Evolutionary conservation across 2,329 filamentous ascomycete species (phyloP).

Genomic region (Botrytis squamosa): DNA sequence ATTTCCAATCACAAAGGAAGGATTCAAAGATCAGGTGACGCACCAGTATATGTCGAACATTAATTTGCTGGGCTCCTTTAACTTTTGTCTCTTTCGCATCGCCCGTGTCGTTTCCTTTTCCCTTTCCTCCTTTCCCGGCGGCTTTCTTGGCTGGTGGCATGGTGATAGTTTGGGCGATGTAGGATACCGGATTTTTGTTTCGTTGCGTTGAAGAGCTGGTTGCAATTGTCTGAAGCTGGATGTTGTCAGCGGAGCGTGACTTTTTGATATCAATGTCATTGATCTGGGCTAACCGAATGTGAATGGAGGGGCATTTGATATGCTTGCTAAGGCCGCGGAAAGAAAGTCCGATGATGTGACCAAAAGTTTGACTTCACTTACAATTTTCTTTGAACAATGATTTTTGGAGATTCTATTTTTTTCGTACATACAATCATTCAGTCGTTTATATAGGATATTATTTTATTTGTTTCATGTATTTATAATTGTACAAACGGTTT

Average conservation of each 20-base stretch:
- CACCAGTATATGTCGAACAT: conserved; percentile 65
- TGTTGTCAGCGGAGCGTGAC: background rate
- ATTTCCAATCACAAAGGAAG: background rate
- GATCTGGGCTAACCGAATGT: background rate
- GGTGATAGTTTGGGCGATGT: background rate
- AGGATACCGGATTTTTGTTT: background rate
- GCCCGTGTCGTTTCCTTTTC: conserved; percentile 42
- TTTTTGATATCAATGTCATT: conserved; percentile 3
- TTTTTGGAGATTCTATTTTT: background rate
- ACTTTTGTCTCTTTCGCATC: conserved; percentile 44
- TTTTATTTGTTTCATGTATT: background rate
- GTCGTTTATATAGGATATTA: background rate
- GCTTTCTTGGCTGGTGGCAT: conserved; percentile 38
- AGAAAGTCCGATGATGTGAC: background rate
- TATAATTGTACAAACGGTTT: background rate
- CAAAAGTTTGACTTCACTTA: background rate
- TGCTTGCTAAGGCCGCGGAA: background rate
- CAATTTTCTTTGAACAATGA: background rate
- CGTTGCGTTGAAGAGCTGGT: background rate
- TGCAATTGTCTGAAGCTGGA: background rate
- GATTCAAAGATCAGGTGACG: conserved; percentile 19
- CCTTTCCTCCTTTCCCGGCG: conserved; percentile 33
- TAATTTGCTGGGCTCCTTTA: conserved; percentile 67
- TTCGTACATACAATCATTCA: background rate
- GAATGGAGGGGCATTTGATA: conserved; percentile 8